Base-by-base conservation (phyloP, 1,284 basidiomycete species). In the Fistulina hepatica region DNA sequence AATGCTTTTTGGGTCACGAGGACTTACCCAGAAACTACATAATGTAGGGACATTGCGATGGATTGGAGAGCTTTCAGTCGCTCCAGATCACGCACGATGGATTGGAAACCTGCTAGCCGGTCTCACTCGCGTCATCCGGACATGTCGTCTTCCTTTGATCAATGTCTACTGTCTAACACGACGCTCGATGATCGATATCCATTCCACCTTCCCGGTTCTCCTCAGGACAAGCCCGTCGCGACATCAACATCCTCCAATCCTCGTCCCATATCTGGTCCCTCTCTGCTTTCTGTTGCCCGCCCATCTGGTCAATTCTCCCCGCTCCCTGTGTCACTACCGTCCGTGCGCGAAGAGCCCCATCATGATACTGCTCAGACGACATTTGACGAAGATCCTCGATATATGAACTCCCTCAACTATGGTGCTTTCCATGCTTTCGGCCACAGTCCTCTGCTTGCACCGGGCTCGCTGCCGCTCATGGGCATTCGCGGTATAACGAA, bases 51-150 rank as follows among this genome's bases (percentile, higher is more conserved):
- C 48, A 56, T 69, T 40, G 65, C 71, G 26, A 95, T 97, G 83
- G 94, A 97, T 55, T 97, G 93, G 91, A 75, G 91, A 31, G 82
- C 84, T 13, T 78, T 89, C 53, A 92, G 88, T 53, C 76, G 92
- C 43, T 95, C 92, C 11, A 75, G 92, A 44, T 97, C 94, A 16
- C 80, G 93, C 19, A 81, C 88, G 37, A 84, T 83, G 80, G 82
- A 85, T 57, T 86, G 81, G 81, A 68, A 72, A 39, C 77, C 81
- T 36, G 64, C 72, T 40, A 81, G 76, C 57, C 76, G 84, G 39
- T 82, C 80, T 43, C 68, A 81, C 40, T 81, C 82, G 40, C 71
- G 81, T 37, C 74, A 77, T 24, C 71, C 76, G 28, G 66, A 21
- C 17, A 39, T 69, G 44, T 57, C 60, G 15, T 70, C 68, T 47